These are phyloP conservation scores for Sclerotinia minor DNA, from an alignment of 2,329 filamentous ascomycete genomes.

Conservation along the genomic window DNA sequence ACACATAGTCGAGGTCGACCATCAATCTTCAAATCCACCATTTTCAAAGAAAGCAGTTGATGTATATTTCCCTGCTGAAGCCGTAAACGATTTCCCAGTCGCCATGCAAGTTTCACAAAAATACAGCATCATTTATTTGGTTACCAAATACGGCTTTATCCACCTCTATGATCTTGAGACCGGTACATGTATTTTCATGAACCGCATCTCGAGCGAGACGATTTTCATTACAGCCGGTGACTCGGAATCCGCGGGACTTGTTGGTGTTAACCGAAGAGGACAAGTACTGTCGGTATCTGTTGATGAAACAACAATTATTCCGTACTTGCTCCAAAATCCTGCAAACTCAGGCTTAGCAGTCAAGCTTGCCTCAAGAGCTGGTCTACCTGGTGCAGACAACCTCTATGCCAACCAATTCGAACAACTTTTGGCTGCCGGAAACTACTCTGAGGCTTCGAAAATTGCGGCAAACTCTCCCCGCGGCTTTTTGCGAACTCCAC, in stretches of 20 bases:
- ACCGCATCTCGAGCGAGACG: conserved; percentile 97
- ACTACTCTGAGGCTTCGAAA: conserved; percentile 88
- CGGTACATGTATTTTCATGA: conserved; percentile 97
- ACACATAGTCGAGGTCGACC: conserved; percentile 96
- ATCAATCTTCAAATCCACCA: conserved; percentile 80
- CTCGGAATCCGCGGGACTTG: conserved; percentile 78
- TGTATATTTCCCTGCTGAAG: conserved; percentile 95
- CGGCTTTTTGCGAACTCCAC: conserved; percentile 88
- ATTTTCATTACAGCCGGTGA: conserved; percentile 94
- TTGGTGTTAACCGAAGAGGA: conserved; percentile 96
- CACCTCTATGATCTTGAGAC: conserved; percentile 98
- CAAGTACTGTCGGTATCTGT: conserved; percentile 94
- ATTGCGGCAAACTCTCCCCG: conserved; percentile 94
- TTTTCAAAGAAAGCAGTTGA: conserved; percentile 97
- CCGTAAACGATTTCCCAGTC: conserved; percentile 95
- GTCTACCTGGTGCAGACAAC: conserved; percentile 89
- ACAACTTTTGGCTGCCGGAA: conserved; percentile 74
- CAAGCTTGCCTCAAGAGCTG: conserved; percentile 92
- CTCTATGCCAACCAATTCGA: conserved; percentile 94
- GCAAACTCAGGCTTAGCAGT: conserved; percentile 92
- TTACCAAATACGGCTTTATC: conserved; percentile 99
- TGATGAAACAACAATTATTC: conserved; percentile 87
- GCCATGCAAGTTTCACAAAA: conserved; percentile 96
- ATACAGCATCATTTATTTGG: conserved; percentile 94
- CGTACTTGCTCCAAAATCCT: conserved; percentile 94